A percentile compares a stretch with the other conserved stretches of the same genome.
Evolutionary conservation across 345 rosid species (phyloP).

Genomic region (Raphanus sativus): DNA sequence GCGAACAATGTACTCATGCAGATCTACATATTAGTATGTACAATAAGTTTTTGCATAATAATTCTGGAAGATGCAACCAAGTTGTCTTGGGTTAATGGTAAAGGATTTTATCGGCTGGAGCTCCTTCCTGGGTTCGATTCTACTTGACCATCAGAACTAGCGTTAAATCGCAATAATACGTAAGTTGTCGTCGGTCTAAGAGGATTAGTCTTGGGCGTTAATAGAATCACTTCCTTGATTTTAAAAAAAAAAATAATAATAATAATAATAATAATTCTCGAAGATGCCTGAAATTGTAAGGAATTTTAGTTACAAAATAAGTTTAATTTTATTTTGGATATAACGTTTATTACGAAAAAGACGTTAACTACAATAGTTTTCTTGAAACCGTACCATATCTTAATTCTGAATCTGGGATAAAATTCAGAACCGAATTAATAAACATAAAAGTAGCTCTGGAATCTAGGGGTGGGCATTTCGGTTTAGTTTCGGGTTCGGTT

Average conservation of each 20-base stretch:
- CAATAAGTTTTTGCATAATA: slow-evolving; percentile 5
- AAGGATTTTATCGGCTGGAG: no score
- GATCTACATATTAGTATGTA: background rate
- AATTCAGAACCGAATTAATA: slow-evolving; percentile 9
- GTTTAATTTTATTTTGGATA: background rate
- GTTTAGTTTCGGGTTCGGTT: no score
- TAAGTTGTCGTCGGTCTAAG: no score
- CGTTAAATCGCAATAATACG: no score
- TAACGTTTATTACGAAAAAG: slow-evolving; percentile 6
- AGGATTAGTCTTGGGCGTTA: no score
- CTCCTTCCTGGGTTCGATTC: no score
- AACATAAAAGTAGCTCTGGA: slow-evolving; percentile 28
- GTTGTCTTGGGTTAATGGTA: no score
- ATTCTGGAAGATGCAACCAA: slow-evolving; percentile 23
- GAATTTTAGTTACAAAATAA: background rate
- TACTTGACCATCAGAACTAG: no score
- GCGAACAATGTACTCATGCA: background rate
- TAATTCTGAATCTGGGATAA: slow-evolving; percentile 22
- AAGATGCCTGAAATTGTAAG: background rate
- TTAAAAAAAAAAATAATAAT: no score
- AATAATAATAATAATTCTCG: no score
- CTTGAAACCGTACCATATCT: slow-evolving; percentile 13
- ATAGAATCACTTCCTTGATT: no score
- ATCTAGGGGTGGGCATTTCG: no score
- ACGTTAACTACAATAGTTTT: background rate